A percentile compares a stretch with the other conserved stretches of the same genome.
phyloP scores from a whole-genome alignment of 129 eudicot genomes.

The Cynara cardunculus region DNA sequence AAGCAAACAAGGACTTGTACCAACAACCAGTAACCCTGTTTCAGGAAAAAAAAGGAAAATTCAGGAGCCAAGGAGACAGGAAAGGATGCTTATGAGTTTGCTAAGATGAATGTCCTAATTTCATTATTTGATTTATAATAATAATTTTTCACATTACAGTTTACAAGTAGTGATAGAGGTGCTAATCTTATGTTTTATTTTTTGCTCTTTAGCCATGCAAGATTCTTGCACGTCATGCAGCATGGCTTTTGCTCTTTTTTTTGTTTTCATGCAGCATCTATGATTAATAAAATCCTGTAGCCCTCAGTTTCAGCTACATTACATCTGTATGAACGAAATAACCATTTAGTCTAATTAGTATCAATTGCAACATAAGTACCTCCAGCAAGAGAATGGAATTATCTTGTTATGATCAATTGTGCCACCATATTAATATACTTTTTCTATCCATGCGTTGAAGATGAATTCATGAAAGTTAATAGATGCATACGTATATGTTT shows the following conservation, averaged over 20 bases:
- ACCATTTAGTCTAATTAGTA: background rate
- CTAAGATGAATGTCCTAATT: background rate
- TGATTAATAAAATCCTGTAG: background rate
- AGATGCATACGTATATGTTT: background rate
- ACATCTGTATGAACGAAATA: background rate
- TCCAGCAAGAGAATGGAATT: background rate
- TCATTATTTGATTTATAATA: too few relatives aligned
- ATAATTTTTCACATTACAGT: too few relatives aligned
- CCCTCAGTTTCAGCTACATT: background rate
- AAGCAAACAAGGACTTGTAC: background rate
- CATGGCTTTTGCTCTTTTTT: background rate
- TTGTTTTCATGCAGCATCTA: background rate
- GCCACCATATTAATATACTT: background rate
- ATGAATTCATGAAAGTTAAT: background rate
- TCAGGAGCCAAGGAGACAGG: background rate
- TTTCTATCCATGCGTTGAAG: background rate
- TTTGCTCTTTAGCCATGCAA: background rate
- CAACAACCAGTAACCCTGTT: background rate
- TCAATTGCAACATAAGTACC: background rate
- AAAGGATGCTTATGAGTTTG: background rate
- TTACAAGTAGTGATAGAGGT: too few relatives aligned
- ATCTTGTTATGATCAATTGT: background rate
- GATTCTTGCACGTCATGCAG: background rate
- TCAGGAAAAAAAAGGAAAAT: too few relatives aligned
- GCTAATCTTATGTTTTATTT: background rate